Evolutionary conservation across 225 moss, liverwort and hornwort species (phyloP).

Genomic region (Physcomitrellopsis africana): DNA sequence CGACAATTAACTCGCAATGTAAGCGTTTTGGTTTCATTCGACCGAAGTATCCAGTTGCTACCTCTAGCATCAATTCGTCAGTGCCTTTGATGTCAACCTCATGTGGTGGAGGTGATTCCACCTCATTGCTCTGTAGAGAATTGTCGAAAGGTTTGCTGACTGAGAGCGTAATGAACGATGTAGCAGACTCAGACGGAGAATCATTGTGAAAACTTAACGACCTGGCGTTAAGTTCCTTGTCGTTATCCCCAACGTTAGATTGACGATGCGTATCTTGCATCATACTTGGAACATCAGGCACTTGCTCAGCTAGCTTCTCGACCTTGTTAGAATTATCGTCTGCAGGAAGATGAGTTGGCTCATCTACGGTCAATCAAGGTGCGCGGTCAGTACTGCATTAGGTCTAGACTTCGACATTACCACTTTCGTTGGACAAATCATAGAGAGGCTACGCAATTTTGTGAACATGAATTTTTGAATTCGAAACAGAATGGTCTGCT

Average conservation of each 20-base stretch:
- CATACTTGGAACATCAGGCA: neutral
- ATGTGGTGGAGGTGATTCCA: conserved; percentile 26
- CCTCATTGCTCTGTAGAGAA: conserved; percentile 41
- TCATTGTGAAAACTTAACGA: conserved; percentile 27
- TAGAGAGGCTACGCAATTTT: no score
- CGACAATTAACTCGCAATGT: neutral
- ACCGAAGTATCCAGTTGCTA: neutral
- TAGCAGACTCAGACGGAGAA: conserved; percentile 17
- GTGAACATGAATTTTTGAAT: neutral
- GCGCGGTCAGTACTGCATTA: neutral
- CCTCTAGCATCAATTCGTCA: conserved; percentile 54
- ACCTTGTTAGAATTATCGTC: conserved; percentile 20
- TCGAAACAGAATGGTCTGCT: neutral
- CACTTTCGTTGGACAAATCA: no score
- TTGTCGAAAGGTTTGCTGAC: conserved; percentile 31
- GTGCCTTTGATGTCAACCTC: conserved; percentile 28
- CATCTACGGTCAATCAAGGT: conserved; percentile 21
- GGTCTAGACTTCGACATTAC: no score
- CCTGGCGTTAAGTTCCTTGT: conserved; percentile 29
- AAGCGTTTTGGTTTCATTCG: neutral
- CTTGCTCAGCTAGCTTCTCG: conserved; percentile 24
- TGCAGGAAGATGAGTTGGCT: conserved; percentile 21
- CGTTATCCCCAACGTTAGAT: conserved; percentile 22
- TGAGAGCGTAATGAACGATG: conserved; percentile 12
- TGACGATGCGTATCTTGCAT: neutral